These are phyloP conservation scores for Euryodendron excelsum DNA, from an alignment of 148 eudicot genomes.

Conservation along the genomic window DNA sequence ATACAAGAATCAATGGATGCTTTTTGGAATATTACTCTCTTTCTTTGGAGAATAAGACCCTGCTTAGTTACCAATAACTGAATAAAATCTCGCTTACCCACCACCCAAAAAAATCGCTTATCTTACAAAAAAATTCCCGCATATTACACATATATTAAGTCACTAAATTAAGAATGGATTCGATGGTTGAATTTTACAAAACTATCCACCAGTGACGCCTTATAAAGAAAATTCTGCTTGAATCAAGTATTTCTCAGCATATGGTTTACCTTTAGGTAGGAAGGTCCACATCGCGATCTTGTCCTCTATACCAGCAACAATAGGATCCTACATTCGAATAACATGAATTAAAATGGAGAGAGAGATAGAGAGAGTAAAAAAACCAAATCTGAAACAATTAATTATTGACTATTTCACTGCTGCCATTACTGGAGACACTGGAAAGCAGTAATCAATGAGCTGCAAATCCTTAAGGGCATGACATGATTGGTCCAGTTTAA, in stretches of 20 bases:
- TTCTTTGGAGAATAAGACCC: not conserved
- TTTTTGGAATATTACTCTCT: not conserved
- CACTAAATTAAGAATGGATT: not conserved
- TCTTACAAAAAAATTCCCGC: not conserved
- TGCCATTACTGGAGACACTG: too few relatives aligned
- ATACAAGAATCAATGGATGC: not conserved
- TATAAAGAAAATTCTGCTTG: not conserved
- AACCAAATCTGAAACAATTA: too few relatives aligned
- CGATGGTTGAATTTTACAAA: not conserved
- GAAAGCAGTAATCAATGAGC: too few relatives aligned
- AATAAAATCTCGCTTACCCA: too few relatives aligned
- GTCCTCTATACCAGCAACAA: slow-evolving; percentile 1
- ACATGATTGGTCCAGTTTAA: too few relatives aligned
- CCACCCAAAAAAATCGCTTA: not conserved
- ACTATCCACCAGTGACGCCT: not conserved
- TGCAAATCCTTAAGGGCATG: too few relatives aligned
- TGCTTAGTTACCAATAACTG: too few relatives aligned
- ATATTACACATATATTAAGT: not conserved
- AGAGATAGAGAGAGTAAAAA: not conserved
- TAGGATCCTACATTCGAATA: not conserved
- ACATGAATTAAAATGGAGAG: not conserved
- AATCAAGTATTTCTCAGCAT: not conserved
- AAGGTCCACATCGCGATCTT: not conserved
- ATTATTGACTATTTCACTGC: too few relatives aligned
- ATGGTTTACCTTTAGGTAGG: not conserved